Percentiles rank a stretch among this genome's conserved stretches.
These are phyloP conservation scores for Grifola frondosa DNA, from an alignment of 1,284 basidiomycete genomes.

Conservation along the genomic window DNA sequence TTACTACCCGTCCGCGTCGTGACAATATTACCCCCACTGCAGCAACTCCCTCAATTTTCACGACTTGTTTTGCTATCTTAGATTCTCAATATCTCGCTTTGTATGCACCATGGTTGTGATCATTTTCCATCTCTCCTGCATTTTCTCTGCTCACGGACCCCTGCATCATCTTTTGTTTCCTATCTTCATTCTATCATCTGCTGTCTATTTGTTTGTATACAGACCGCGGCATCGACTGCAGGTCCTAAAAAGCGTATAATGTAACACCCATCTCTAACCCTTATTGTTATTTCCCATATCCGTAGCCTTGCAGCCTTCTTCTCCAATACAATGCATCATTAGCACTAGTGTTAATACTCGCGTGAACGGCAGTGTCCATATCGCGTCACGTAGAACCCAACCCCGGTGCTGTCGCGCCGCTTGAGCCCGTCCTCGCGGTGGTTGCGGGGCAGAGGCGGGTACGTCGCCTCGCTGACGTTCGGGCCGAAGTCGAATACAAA, in stretches of 20 bases:
- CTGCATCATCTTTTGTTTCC: constrained; percentile 3
- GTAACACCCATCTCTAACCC: constrained; percentile 6
- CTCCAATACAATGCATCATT: neutral
- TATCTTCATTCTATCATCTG: constrained; percentile 9
- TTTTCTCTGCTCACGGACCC: no score
- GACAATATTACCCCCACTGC: no score
- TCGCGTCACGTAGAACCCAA: constrained; percentile 47
- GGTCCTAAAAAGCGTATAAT: constrained; percentile 3
- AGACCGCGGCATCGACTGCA: constrained; percentile 3
- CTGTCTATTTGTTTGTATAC: constrained; percentile 16
- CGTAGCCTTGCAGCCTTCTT: constrained; percentile 1
- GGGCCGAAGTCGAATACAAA: constrained; percentile 79
- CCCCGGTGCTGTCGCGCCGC: constrained; percentile 30
- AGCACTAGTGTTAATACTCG: neutral
- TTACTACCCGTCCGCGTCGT: no score
- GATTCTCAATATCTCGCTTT: no score
- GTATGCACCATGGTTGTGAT: no score
- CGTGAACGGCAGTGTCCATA: constrained; percentile 38
- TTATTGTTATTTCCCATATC: constrained; percentile 8
- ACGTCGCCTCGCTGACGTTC: constrained; percentile 53
- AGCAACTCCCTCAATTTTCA: no score
- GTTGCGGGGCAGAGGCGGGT: constrained; percentile 45
- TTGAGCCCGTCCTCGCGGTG: constrained; percentile 42
- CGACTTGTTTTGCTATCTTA: no score
- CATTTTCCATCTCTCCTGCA: no score